Evolutionary conservation across 495 filamentous ascomycete genomes (phyloP).

Genomic region (Beverwykella pulmonaria): DNA sequence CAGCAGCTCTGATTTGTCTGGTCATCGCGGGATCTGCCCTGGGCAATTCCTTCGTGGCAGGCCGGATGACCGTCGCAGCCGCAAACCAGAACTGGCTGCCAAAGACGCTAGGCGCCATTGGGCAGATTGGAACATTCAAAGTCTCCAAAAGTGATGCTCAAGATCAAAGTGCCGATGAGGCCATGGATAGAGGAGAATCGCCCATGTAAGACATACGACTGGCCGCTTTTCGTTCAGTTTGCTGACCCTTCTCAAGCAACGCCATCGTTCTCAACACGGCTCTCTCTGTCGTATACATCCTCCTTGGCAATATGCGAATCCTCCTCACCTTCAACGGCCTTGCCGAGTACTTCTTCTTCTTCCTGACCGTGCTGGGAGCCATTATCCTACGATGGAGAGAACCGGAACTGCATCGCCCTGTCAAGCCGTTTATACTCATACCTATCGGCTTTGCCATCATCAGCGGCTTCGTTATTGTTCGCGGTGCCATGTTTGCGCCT

Average conservation of each 20-base stretch:
- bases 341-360: slow-evolving; percentile 62
- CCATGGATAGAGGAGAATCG: slow-evolving; percentile 28
- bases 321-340: slow-evolving; percentile 61
- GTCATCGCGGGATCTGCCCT: slow-evolving; percentile 58
- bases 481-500: slow-evolving; percentile 58
- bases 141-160: slow-evolving; percentile 9
- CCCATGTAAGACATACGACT: slow-evolving; percentile 41
- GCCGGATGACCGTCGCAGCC: slow-evolving; percentile 60
- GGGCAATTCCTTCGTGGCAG: slow-evolving; percentile 60
- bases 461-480: slow-evolving; percentile 57
- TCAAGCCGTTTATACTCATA: slow-evolving; percentile 52
- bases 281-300: slow-evolving; percentile 56
- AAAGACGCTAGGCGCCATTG: slow-evolving; percentile 48
- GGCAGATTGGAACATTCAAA: slow-evolving; percentile 34
- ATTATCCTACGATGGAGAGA: slow-evolving; percentile 56
- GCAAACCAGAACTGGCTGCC: slow-evolving; percentile 58
- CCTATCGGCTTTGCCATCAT: slow-evolving; percentile 55
- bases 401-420: slow-evolving; percentile 52
- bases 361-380: slow-evolving; percentile 57
- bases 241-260: slow-evolving; percentile 45
- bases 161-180: slow-evolving; percentile 10
- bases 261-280: slow-evolving; percentile 54
- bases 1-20: slow-evolving; percentile 56
- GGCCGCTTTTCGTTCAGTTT: slow-evolving; percentile 37
- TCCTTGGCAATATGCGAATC: slow-evolving; percentile 59